Conservation (phyloP, 208 protist genomes). For the Trypanosoma lewisi region DNA sequence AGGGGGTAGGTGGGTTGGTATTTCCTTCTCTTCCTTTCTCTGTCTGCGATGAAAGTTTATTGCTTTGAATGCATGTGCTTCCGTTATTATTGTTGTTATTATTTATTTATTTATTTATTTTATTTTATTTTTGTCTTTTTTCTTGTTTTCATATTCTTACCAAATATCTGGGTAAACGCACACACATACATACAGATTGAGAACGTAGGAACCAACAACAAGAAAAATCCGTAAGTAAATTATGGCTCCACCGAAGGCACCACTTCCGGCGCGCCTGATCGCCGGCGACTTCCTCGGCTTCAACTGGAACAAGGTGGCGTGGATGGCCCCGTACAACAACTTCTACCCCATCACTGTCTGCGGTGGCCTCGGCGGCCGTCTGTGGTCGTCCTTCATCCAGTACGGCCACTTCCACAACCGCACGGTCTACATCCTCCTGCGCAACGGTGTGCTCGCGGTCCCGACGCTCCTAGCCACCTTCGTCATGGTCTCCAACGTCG, state of each 20-base stretch:
- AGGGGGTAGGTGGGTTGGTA: background rate
- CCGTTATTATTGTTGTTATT: background rate
- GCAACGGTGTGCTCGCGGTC: conserved; percentile 60
- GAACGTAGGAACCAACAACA: background rate
- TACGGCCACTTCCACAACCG: conserved; percentile 87
- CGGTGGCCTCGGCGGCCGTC: conserved; percentile 73
- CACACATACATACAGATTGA: background rate
- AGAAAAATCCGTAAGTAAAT: conserved; percentile 6
- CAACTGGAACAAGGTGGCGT: conserved; percentile 85
- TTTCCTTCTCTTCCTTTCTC: conserved; percentile 5
- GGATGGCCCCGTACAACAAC: conserved; percentile 90
- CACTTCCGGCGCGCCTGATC: conserved; percentile 69
- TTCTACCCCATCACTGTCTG: conserved; percentile 88
- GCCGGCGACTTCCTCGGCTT: conserved; percentile 83
- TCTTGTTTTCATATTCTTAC: background rate
- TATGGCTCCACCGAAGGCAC: conserved; percentile 84
- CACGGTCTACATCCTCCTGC: conserved; percentile 47
- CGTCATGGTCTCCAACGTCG: conserved; percentile 78
- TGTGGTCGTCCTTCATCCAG: conserved; percentile 86
- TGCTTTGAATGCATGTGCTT: background rate
- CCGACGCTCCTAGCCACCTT: conserved; percentile 57
- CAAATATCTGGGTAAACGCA: background rate
- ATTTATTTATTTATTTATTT: background rate
- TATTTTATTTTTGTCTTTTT: background rate
- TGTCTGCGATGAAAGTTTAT: background rate